Evolutionary conservation across 2,329 filamentous ascomycete species (phyloP).

Genomic region (Fusarium phyllophilum): DNA sequence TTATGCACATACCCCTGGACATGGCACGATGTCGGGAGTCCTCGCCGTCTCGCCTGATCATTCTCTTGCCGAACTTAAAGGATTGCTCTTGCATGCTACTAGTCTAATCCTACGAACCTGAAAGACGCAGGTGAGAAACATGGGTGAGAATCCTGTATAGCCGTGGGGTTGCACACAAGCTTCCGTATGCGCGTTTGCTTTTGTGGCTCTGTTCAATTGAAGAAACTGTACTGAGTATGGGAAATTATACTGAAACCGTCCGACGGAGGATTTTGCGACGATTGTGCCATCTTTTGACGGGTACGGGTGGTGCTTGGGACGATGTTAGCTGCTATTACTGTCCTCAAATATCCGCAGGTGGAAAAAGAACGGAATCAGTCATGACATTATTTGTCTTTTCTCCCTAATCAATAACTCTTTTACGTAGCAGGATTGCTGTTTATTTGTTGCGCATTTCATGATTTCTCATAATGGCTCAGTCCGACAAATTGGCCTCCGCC

Average conservation of each 20-base stretch:
- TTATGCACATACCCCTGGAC: neutral
- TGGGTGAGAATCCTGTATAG: neutral
- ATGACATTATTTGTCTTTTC: neutral
- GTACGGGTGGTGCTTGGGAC: too few species aligned
- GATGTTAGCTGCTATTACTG: too few species aligned
- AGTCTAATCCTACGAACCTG: neutral
- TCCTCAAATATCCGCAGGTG: neutral
- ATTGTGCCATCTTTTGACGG: neutral
- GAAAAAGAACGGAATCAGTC: neutral
- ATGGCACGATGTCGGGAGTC: neutral
- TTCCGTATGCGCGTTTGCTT: neutral
- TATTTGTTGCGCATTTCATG: neutral
- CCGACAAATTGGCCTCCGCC: neutral
- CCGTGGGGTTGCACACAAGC: neutral
- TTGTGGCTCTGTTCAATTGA: neutral
- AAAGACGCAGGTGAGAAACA: neutral
- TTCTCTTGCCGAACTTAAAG: neutral
- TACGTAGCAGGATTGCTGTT: neutral
- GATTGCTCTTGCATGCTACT: neutral
- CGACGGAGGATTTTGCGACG: neutral
- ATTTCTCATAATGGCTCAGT: neutral
- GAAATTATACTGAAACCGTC: neutral
- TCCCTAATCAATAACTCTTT: neutral
- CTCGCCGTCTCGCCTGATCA: neutral
- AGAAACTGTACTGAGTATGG: neutral